Base-by-base conservation (phyloP, 2,329 filamentous ascomycete species). In the Lizonia empirigonia region DNA sequence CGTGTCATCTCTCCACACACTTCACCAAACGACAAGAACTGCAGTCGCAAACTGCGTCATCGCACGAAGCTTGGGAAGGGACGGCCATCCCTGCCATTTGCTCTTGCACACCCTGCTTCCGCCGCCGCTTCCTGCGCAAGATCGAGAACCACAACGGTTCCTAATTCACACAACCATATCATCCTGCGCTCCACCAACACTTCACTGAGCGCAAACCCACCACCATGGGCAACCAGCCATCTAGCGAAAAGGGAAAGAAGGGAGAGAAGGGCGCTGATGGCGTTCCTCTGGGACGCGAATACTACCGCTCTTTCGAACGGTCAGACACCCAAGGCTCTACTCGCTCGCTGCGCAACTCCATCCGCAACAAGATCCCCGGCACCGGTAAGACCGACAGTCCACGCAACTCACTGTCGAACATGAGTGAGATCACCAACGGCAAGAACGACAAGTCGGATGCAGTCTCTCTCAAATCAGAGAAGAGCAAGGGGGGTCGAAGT, bases 311-410 rank as follows among this genome's bases (percentile, higher is more conserved):
- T 22, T 93, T 97, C 72, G 89, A 87, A 76, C 88, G 89, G 71
- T 91, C 91, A 49, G 93, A 97, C 71, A 97, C 93, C 22, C 93
- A 92, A 72, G 92, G 96, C 60, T 97, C 91, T 6, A 85, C 88
- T 24, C 88, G 91, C 59, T 97, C 92, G 4, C 86, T 97, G 73
- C 85, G 90, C 62, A 88, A 86, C 30, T 83, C 83, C 7, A 83
- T 97, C 62, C 84, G 90, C 54, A 95, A 91, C 56, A 97, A 97
- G 77, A 97, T 96, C 53, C 91, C 89, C 2, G 89, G 88, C 27
- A 80, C 68, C 61, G 47, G 47, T 44, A 89, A 85, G 68, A 84
- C 79, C 36, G 92, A 96, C 68, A 96, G 92, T 71, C 91, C 92
- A 18, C 83, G 91, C 59, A 86, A 82, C 60, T 96, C 92, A 10